Conservation (phyloP, 257 asterid genomes). For the Nicotiana tabacum region DNA sequence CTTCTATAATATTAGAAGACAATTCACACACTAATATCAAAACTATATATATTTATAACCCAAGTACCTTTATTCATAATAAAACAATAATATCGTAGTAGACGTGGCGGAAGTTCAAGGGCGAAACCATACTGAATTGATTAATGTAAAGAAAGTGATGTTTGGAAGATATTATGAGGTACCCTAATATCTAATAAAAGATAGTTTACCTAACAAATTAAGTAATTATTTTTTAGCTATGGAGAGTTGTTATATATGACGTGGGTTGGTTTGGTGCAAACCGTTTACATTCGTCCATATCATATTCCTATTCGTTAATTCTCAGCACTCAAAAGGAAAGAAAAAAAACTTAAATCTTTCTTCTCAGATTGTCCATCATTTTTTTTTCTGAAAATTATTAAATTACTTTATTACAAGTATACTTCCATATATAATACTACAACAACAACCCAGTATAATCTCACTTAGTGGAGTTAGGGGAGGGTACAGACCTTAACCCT, state of each 20-base stretch:
- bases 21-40: neutral
- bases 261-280: neutral
- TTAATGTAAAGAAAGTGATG: neutral
- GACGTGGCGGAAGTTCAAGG: conserved; percentile 6
- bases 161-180: neutral
- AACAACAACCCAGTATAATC: too few relatives aligned
- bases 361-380: neutral
- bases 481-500: too few relatives aligned
- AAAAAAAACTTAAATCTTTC: neutral
- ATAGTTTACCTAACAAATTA: neutral
- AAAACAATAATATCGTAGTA: neutral
- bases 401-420: neutral
- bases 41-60: neutral
- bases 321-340: neutral
- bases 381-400: neutral
- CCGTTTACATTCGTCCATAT: neutral
- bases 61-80: neutral
- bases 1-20: neutral
- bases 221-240: neutral
- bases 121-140: neutral
- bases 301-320: neutral
- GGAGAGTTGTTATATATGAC: neutral
- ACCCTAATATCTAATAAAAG: neutral
- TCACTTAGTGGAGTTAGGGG: too few relatives aligned
- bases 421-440: neutral